phyloP scores from a whole-genome alignment of 2,329 filamentous ascomycete species.

The Colletotrichum tabaci region DNA sequence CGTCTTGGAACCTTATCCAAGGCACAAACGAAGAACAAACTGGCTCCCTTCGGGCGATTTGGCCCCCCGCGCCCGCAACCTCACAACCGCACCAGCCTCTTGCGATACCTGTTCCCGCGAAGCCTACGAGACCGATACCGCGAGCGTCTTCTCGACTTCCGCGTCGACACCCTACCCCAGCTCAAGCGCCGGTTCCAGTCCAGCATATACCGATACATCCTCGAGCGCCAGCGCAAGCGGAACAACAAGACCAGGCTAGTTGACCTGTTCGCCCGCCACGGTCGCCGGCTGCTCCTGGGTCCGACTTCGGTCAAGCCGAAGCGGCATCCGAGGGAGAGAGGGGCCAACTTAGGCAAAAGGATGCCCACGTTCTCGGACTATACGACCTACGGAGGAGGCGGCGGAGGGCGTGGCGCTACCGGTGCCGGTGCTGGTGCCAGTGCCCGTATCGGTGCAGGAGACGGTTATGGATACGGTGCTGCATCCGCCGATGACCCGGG shows the following conservation, averaged over 20 bases:
- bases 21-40: constrained; percentile 48
- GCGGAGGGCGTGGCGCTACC: constrained; percentile 22
- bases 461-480: constrained; percentile 51
- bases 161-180: constrained; percentile 80
- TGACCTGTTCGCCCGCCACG: constrained; percentile 58
- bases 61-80: constrained; percentile 54
- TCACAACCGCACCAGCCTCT: constrained; percentile 63
- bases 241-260: constrained; percentile 63
- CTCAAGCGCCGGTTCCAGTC: constrained; percentile 81
- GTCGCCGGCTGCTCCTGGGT: constrained; percentile 63
- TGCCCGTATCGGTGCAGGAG: constrained; percentile 18
- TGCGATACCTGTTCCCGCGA: constrained; percentile 80
- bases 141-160: constrained; percentile 78
- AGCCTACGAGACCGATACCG: constrained; percentile 73
- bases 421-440: background rate
- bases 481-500: constrained; percentile 49
- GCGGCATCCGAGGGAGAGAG: constrained; percentile 50
- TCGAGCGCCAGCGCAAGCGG: constrained; percentile 73
- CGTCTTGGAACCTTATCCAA: constrained; percentile 39
- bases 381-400: constrained; percentile 34
- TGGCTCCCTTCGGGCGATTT: constrained; percentile 63
- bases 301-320: constrained; percentile 48
- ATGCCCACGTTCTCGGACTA: constrained; percentile 45
- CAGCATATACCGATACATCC: constrained; percentile 81
- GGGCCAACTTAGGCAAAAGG: constrained; percentile 43